Percentiles rank a stretch among this genome's conserved stretches.
phyloP scores from a whole-genome alignment of 116 monocot species.

The Dioscorea cayenensis region DNA sequence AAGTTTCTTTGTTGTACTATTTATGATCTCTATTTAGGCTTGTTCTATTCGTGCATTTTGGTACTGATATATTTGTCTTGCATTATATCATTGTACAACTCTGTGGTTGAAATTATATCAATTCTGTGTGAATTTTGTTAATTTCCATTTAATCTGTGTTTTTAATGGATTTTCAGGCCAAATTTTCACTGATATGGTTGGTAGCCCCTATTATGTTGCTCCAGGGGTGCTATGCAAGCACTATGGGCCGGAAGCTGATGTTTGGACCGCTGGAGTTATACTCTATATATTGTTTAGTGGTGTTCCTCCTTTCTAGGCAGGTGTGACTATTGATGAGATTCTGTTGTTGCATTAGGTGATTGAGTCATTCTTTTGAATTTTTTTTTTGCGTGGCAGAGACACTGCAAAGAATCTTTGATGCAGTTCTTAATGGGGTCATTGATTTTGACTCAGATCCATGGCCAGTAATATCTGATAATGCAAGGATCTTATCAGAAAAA shows the following conservation, averaged over 20 bases:
- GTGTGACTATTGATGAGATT: slow-evolving; percentile 16
- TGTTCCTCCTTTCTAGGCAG: slow-evolving; percentile 81
- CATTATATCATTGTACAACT: background rate
- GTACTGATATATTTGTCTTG: too few species aligned
- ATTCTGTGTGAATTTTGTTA: background rate
- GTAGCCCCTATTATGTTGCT: slow-evolving; percentile 93
- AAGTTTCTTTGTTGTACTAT: too few species aligned
- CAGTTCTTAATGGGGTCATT: slow-evolving; percentile 55
- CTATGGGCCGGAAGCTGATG: slow-evolving; percentile 73
- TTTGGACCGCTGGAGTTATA: slow-evolving; percentile 83
- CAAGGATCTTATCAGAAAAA: slow-evolving; percentile 55
- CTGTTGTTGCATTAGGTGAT: background rate
- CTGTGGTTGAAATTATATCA: background rate
- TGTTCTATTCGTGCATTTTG: too few species aligned
- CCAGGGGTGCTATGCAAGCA: slow-evolving; percentile 80
- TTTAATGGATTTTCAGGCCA: slow-evolving; percentile 37
- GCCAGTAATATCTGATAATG: slow-evolving; percentile 61
- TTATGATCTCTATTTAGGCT: too few species aligned
- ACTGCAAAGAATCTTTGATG: slow-evolving; percentile 77
- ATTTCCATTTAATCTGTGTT: background rate
- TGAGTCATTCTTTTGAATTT: background rate
- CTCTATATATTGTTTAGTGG: slow-evolving; percentile 73
- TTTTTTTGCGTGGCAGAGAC: slow-evolving; percentile 28
- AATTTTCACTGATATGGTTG: slow-evolving; percentile 71
- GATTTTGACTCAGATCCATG: slow-evolving; percentile 72